phyloP scores from a whole-genome alignment of 495 filamentous ascomycete genomes.

The Penicillium steckii region DNA sequence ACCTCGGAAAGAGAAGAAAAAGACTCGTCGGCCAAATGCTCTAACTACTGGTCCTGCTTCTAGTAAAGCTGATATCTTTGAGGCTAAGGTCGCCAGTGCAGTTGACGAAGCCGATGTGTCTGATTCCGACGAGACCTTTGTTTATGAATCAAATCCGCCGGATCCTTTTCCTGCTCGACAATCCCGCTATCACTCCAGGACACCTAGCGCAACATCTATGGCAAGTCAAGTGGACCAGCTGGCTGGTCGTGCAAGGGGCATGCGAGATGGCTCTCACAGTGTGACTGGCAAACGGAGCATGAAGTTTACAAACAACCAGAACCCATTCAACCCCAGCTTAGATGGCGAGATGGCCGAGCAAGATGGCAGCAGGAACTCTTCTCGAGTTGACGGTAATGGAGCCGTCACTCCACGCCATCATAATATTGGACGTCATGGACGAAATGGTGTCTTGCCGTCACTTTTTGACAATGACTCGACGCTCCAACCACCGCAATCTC shows the following conservation, averaged over 20 bases:
- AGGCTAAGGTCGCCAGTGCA: slow-evolving; percentile 91
- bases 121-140: slow-evolving; percentile 97
- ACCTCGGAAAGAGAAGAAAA: slow-evolving; percentile 87
- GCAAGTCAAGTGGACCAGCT: slow-evolving; percentile 74
- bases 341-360: slow-evolving; percentile 62
- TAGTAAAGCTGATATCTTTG: slow-evolving; percentile 97
- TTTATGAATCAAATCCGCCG: slow-evolving; percentile 97
- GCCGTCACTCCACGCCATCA: slow-evolving; percentile 69
- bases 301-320: slow-evolving; percentile 93
- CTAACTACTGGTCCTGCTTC: slow-evolving; percentile 59
- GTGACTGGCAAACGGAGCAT: slow-evolving; percentile 86
- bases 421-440: slow-evolving; percentile 72
- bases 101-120: slow-evolving; percentile 92
- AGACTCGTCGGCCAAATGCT: slow-evolving; percentile 68
- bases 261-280: slow-evolving; percentile 65
- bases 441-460: slow-evolving; percentile 65
- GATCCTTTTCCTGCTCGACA: slow-evolving; percentile 73
- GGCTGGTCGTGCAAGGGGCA: slow-evolving; percentile 58
- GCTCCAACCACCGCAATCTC: slow-evolving; percentile 46
- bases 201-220: slow-evolving; percentile 92
- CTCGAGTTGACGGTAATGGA: slow-evolving; percentile 56
- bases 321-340: slow-evolving; percentile 60
- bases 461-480: slow-evolving; percentile 79
- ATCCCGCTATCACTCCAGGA: slow-evolving; percentile 85
- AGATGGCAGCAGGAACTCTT: slow-evolving; percentile 60